Conservation (phyloP, 495 filamentous ascomycete species). For the Hyaloscypha finlandica region DNA sequence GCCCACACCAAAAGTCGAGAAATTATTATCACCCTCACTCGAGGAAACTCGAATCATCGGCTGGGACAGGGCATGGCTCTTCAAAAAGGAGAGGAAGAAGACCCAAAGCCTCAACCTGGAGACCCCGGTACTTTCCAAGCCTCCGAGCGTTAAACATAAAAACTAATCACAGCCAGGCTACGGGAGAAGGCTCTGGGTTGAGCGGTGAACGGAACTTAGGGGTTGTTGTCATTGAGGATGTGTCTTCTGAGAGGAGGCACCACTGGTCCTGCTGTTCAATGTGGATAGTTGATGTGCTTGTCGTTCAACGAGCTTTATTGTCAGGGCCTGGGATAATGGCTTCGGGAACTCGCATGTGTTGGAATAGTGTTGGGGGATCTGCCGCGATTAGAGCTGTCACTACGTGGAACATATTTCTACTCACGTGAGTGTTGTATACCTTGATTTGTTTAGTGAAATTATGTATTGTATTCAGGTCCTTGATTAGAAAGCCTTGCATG, state of each 20-base stretch:
- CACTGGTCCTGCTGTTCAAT: not conserved
- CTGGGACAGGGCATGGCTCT: not conserved
- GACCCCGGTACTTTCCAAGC: conserved; percentile 5
- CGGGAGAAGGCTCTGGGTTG: not conserved
- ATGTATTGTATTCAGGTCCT: too few species aligned
- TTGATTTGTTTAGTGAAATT: too few species aligned
- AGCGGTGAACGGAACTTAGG: too few species aligned
- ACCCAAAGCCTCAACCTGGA: not conserved
- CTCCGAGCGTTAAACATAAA: not conserved
- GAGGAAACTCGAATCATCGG: not conserved
- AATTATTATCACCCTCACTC: not conserved
- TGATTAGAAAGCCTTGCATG: too few species aligned
- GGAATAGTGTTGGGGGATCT: not conserved
- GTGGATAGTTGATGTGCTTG: not conserved
- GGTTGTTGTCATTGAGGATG: too few species aligned
- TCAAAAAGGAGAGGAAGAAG: not conserved
- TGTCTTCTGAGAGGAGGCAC: too few species aligned
- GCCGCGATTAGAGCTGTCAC: not conserved
- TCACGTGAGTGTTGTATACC: too few species aligned
- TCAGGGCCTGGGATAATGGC: not conserved
- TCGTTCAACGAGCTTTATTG: not conserved
- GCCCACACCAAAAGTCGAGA: not conserved
- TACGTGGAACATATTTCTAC: not conserved
- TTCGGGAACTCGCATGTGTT: not conserved
- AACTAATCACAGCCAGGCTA: not conserved